phyloP scores from a whole-genome alignment of 805 yeast species.

The Wickerhamiella allomyrinae region DNA sequence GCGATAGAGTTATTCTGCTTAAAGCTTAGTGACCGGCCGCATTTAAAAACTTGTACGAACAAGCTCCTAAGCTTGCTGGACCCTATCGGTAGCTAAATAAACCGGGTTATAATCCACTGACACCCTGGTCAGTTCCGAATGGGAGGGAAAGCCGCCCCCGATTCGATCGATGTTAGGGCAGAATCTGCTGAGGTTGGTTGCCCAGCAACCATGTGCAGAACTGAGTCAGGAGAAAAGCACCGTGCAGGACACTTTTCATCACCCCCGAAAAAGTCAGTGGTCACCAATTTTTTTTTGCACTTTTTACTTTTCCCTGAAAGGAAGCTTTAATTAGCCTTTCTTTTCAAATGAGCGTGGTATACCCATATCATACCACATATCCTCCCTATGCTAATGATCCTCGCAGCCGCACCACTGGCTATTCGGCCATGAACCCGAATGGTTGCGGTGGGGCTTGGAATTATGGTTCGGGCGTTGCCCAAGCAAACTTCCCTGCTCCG shows the following conservation, averaged over 20 bases:
- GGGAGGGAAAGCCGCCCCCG: too few relatives aligned
- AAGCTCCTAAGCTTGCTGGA: too few relatives aligned
- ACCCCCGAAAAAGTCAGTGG: not conserved
- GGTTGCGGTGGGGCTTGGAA: not conserved
- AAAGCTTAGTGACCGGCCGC: too few relatives aligned
- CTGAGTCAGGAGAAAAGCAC: not conserved
- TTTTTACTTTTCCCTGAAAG: not conserved
- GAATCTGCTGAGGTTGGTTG: not conserved
- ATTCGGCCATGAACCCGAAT: not conserved
- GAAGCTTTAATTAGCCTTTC: constrained; percentile 7
- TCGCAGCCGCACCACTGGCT: not conserved
- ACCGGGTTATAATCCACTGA: too few relatives aligned
- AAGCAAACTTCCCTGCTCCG: not conserved
- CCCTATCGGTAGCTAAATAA: too few relatives aligned
- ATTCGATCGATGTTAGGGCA: not conserved
- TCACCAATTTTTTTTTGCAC: not conserved
- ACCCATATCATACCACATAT: not conserved
- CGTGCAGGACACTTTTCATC: not conserved
- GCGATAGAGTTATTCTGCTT: too few relatives aligned
- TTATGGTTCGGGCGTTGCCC: not conserved
- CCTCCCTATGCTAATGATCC: not conserved
- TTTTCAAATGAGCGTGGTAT: not conserved
- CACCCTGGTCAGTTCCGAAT: too few relatives aligned
- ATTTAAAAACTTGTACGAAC: too few relatives aligned
- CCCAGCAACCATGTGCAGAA: not conserved